Evolutionary conservation across 345 rosid genomes (phyloP), one percentile per base, ranked within the genome.

Genomic region (Erucastrum elatum): DNA sequence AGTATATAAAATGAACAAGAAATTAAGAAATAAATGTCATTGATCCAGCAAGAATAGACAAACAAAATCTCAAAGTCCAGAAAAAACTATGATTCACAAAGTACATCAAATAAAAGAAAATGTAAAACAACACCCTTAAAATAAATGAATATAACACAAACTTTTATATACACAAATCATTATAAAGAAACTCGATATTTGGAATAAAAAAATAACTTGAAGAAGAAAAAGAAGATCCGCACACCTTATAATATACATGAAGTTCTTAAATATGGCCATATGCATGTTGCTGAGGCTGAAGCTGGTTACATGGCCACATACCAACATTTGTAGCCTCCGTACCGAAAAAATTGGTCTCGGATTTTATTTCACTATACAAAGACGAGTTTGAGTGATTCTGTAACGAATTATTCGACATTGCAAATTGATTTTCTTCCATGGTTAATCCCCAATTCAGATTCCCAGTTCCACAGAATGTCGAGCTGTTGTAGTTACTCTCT

Each of bases 391-490:
- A 84, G 73, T 87, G 95, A 70, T 86, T 88, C 63, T 86, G 92
- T 46, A 91, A 77, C 71, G 75, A 89, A 58, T 59, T 5, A 66
- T 81, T 72, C 44, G 79, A 80, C 29, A 69, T 44, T 56, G 75
- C 56, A 53, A 74, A 80, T 62, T 62, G 75, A 67, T 37, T 66
- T 7, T 81, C 76, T 8, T 81, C 84, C 29, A 88, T 82, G 13
- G 87, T 80, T 87, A 90, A 76, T 77, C 91, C 92, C 97, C 94
- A 91, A 5, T 87, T 82, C 49, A 78, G 71, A 31, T 78, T 77
- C 66, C 77, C 80, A 70, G 73, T 85, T 21, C 90, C 94, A 66
- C 77, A 90, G 74, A 87, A 87, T 86, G 86, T 61, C 59, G 87
- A 82, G 78, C 74, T 87, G 90, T 56, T 86, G 77, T 83, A 88